Evolutionary conservation across 371 early-diverging fungal species (phyloP).

Genomic region (Mucor circinelloides): DNA sequence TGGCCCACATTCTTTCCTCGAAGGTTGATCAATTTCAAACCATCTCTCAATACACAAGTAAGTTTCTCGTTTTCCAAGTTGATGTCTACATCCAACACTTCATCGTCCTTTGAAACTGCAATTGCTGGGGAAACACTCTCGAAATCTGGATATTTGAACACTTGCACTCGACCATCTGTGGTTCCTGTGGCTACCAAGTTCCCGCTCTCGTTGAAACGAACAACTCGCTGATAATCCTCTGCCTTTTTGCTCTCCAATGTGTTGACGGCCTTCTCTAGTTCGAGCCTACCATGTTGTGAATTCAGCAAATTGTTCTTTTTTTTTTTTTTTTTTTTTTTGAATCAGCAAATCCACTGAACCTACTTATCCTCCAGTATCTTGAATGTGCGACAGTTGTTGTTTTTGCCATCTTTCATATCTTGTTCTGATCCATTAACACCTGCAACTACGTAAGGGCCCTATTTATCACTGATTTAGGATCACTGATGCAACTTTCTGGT

Average conservation of each 20-base stretch:
- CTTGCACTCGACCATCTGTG: slow-evolving; percentile 64
- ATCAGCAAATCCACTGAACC: background rate
- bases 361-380: slow-evolving; percentile 44
- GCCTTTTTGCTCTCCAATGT: slow-evolving; percentile 47
- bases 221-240: slow-evolving; percentile 56
- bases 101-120: slow-evolving; percentile 33
- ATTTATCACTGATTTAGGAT: background rate
- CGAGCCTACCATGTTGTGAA: slow-evolving; percentile 3
- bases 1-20: slow-evolving; percentile 55
- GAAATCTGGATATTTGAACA: slow-evolving; percentile 58
- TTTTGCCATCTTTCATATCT: slow-evolving; percentile 56
- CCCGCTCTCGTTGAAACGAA: slow-evolving; percentile 59
- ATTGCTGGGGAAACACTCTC: slow-evolving; percentile 14
- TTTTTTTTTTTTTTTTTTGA: too few relatives aligned
- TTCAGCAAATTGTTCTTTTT: background rate
- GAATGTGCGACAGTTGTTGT: slow-evolving; percentile 66
- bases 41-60: slow-evolving; percentile 48
- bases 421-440: slow-evolving; percentile 63
- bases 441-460: slow-evolving; percentile 48
- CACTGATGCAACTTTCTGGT: background rate
- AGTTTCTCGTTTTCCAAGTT: slow-evolving; percentile 52
- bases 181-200: slow-evolving; percentile 65
- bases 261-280: slow-evolving; percentile 28
- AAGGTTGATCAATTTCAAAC: slow-evolving; percentile 52
- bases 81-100: slow-evolving; percentile 69